These are phyloP conservation scores for Austropuccinia psidii DNA, from an alignment of 1,284 basidiomycete genomes.

Conservation along the genomic window DNA sequence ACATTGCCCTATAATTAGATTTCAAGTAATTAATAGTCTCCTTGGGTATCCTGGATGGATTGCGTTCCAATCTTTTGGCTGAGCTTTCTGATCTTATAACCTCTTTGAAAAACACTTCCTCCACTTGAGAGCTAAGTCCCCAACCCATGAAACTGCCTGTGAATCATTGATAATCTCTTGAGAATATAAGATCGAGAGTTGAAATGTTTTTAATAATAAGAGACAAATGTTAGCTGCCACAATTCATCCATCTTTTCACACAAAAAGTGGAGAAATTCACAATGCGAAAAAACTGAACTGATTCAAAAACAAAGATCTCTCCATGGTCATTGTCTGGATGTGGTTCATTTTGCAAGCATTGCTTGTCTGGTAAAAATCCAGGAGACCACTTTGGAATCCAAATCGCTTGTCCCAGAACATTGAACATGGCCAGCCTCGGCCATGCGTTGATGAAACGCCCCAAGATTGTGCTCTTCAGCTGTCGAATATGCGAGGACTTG, in stretches of 20 bases:
- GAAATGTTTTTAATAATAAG: no score
- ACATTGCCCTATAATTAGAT: not conserved
- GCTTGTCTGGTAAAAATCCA: not conserved
- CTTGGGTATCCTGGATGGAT: not conserved
- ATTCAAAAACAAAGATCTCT: conserved; percentile 15
- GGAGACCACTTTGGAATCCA: conserved; percentile 8
- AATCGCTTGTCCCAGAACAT: conserved; percentile 10
- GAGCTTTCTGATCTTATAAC: not conserved
- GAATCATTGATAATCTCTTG: not conserved
- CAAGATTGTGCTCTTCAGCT: not conserved
- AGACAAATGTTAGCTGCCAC: no score
- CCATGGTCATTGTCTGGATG: not conserved
- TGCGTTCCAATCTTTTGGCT: not conserved
- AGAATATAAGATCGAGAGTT: not conserved
- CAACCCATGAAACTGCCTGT: conserved; percentile 2
- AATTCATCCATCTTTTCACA: not conserved
- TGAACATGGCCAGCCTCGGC: not conserved
- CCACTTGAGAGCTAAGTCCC: not conserved
- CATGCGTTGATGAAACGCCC: not conserved
- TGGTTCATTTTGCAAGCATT: not conserved
- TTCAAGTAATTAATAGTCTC: not conserved
- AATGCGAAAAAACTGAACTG: not conserved
- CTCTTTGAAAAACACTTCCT: not conserved
- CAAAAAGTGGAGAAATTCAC: not conserved
- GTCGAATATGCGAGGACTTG: conserved; percentile 1